Conservation (phyloP, 257 asterid genomes). For the Solanum sejunctum region DNA sequence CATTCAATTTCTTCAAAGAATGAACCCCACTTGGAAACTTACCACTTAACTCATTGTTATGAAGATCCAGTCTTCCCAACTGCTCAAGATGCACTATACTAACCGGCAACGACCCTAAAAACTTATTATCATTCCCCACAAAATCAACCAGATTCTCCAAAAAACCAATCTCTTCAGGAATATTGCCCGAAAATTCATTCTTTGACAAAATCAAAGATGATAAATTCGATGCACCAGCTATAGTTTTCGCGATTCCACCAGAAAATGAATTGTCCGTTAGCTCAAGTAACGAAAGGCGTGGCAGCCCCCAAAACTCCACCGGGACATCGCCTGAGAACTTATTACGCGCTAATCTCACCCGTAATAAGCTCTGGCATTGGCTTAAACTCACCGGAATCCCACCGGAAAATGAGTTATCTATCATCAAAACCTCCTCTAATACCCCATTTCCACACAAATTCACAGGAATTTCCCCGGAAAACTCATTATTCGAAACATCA, state of each 20-base stretch:
- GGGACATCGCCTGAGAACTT: slow-evolving; percentile 70
- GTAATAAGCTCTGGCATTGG: slow-evolving; percentile 60
- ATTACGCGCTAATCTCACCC: slow-evolving; percentile 68
- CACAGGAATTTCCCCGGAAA: slow-evolving; percentile 61
- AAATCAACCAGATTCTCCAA: slow-evolving; percentile 56
- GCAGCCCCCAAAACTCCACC: slow-evolving; percentile 79
- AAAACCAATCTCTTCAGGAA: slow-evolving; percentile 78
- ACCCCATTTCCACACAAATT: slow-evolving; percentile 46
- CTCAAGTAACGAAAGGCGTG: slow-evolving; percentile 78
- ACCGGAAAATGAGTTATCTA: slow-evolving; percentile 64
- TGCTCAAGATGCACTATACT: slow-evolving; percentile 70
- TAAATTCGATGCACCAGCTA: slow-evolving; percentile 69
- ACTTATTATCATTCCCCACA: slow-evolving; percentile 42
- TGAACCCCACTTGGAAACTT: slow-evolving; percentile 51
- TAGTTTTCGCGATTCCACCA: slow-evolving; percentile 60
- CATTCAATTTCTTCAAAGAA: slow-evolving; percentile 75
- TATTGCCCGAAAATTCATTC: slow-evolving; percentile 58
- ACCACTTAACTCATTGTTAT: slow-evolving; percentile 54
- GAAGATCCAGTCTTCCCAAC: slow-evolving; percentile 80
- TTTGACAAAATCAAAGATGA: slow-evolving; percentile 62
- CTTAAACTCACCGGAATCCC: slow-evolving; percentile 52
- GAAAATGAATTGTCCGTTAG: slow-evolving; percentile 56
- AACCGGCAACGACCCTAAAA: slow-evolving; percentile 64
- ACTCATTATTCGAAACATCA: slow-evolving; percentile 63
- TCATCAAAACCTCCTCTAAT: slow-evolving; percentile 54